A percentile compares a stretch with the other conserved stretches of the same genome.
phyloP scores from a whole-genome alignment of 345 rosid species.

The Acer negundo region DNA sequence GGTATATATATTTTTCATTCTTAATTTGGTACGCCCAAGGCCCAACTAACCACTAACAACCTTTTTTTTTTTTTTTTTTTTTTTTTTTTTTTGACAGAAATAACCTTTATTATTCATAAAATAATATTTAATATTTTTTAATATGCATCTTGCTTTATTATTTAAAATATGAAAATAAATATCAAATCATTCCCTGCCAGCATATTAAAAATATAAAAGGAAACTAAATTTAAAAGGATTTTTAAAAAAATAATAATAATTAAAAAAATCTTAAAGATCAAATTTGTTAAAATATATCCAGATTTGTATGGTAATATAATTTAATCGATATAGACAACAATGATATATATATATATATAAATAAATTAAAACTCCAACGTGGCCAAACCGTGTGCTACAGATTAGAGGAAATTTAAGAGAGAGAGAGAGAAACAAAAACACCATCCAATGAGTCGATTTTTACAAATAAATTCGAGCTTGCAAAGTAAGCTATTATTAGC shows the following conservation, averaged over 20 bases:
- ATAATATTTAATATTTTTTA: too few species aligned
- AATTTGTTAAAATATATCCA: background rate
- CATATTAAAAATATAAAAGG: too few species aligned
- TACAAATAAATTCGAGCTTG: too few species aligned
- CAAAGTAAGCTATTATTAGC: too few species aligned
- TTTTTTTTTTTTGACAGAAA: too few species aligned
- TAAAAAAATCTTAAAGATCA: background rate
- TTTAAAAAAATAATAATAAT: too few species aligned
- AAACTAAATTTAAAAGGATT: too few species aligned
- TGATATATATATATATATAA: background rate
- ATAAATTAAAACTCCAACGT: background rate
- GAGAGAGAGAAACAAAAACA: background rate
- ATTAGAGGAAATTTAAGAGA: background rate
- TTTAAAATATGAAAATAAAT: too few species aligned
- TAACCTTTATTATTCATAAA: too few species aligned
- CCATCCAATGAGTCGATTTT: background rate
- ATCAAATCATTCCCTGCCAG: background rate
- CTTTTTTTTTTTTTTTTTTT: too few species aligned
- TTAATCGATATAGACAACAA: background rate
- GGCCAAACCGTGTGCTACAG: constrained; percentile 13
- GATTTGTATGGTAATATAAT: background rate
- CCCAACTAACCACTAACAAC: background rate
- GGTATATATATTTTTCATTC: too few species aligned
- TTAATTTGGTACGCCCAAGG: too few species aligned
- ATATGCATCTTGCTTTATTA: background rate